These are phyloP conservation scores for Calonectria multiphialidica DNA, from an alignment of 2,329 filamentous ascomycete species.

Conservation along the genomic window DNA sequence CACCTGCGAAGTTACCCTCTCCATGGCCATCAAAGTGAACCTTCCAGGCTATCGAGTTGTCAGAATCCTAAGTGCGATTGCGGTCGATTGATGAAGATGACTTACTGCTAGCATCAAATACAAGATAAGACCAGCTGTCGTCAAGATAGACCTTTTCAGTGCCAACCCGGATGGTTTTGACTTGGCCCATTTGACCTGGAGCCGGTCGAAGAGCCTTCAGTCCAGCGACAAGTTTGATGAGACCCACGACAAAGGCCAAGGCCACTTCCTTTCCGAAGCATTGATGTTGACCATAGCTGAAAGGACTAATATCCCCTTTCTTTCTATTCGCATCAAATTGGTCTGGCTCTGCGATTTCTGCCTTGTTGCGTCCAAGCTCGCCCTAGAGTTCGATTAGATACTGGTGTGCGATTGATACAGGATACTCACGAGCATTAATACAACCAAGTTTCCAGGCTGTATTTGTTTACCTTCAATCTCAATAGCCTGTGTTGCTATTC, in stretches of 20 bases:
- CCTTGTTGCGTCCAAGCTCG: conserved; percentile 52
- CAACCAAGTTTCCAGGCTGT: conserved; percentile 54
- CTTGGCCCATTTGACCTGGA: conserved; percentile 57
- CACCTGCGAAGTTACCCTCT: conserved; percentile 48
- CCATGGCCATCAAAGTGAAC: conserved; percentile 55
- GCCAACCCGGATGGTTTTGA: conserved; percentile 57
- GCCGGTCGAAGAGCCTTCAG: conserved; percentile 60
- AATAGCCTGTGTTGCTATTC: conserved; percentile 47
- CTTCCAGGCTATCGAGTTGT: conserved; percentile 43
- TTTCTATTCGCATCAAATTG: conserved; percentile 58
- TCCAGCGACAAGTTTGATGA: conserved; percentile 56
- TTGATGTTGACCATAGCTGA: conserved; percentile 60
- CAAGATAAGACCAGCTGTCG: conserved; percentile 61
- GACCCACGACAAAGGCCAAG: conserved; percentile 53
- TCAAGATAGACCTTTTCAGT: conserved; percentile 58
- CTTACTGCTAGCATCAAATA: conserved; percentile 60
- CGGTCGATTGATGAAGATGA: neutral
- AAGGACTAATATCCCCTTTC: conserved; percentile 54
- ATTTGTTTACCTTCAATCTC: conserved; percentile 54
- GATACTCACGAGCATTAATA: conserved; percentile 55
- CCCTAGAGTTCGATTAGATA: conserved; percentile 45
- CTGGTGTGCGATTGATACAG: fast-evolving
- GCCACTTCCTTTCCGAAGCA: conserved; percentile 58
- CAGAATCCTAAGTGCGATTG: conserved; percentile 24
- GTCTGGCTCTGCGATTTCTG: conserved; percentile 51